phyloP scores from a whole-genome alignment of 2,329 filamentous ascomycete species.

The Fusarium poae region DNA sequence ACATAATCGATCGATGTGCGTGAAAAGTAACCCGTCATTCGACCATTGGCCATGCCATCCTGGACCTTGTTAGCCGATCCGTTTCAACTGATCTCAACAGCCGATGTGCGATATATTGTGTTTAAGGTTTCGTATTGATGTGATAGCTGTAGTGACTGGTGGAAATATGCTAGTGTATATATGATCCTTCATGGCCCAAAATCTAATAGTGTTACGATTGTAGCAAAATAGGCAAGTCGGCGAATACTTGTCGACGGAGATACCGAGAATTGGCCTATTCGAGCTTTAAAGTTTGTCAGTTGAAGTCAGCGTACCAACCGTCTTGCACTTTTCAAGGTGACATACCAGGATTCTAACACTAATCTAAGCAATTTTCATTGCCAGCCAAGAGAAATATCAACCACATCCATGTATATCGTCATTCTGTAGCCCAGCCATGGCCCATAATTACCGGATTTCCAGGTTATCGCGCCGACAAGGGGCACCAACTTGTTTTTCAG shows the following conservation, averaged over 20 bases:
- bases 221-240: conserved; percentile 25
- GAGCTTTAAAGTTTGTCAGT: conserved; percentile 1
- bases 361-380: neutral
- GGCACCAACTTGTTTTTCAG: neutral
- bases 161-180: conserved; percentile 16
- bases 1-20: conserved; percentile 3
- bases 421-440: neutral
- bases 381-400: neutral
- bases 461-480: conserved; percentile 18
- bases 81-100: conserved; percentile 21
- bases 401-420: conserved; percentile 3
- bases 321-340: conserved; percentile 6
- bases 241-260: conserved; percentile 6
- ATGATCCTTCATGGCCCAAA: neutral
- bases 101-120: neutral
- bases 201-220: conserved; percentile 1
- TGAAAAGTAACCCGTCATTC: conserved; percentile 5
- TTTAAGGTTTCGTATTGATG: conserved; percentile 22
- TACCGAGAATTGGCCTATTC: conserved; percentile 15
- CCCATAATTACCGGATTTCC: neutral
- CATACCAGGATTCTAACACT: conserved; percentile 9
- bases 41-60: neutral
- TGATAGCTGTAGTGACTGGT: conserved; percentile 22
- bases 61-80: neutral
- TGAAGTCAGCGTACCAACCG: neutral